Conservation (phyloP, 345 rosid species). For the Noccaea bulbosa region DNA sequence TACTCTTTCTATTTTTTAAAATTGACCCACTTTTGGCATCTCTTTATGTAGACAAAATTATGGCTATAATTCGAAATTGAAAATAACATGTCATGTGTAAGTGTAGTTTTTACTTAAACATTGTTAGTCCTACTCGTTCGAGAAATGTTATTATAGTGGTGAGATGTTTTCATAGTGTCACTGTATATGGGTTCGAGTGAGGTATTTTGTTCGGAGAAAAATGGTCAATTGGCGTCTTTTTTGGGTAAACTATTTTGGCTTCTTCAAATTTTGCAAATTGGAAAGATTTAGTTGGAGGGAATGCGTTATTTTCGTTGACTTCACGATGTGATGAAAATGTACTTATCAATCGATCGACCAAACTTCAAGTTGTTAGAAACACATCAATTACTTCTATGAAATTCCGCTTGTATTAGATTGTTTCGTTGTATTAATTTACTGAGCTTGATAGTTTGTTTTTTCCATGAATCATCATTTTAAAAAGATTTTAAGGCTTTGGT, state of each 20-base stretch:
- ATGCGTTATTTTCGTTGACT: constrained; percentile 26
- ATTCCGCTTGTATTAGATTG: too few species aligned
- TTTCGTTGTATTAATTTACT: too few species aligned
- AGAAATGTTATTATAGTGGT: constrained; percentile 11
- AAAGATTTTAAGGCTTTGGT: too few species aligned
- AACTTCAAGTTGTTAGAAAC: constrained; percentile 34
- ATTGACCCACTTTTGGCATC: constrained; percentile 34
- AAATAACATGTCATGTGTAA: constrained; percentile 39
- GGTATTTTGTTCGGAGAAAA: not conserved
- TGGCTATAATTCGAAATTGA: constrained; percentile 12
- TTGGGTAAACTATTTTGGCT: constrained; percentile 2
- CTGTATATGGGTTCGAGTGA: constrained; percentile 6
- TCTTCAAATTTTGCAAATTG: constrained; percentile 10
- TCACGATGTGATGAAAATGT: constrained; percentile 21
- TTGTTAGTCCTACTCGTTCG: constrained; percentile 34
- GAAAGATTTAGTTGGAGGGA: not conserved
- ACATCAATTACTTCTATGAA: not conserved
- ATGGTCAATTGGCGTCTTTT: not conserved
- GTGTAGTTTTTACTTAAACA: constrained; percentile 15
- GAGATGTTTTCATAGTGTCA: constrained; percentile 4
- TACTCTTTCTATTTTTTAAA: constrained; percentile 1
- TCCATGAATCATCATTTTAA: too few species aligned
- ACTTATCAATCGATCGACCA: constrained; percentile 28
- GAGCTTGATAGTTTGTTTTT: too few species aligned
- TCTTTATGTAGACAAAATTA: constrained; percentile 26